Evolutionary conservation across 2,329 filamentous ascomycete genomes (phyloP).

Genomic region (Fusarium foetens): DNA sequence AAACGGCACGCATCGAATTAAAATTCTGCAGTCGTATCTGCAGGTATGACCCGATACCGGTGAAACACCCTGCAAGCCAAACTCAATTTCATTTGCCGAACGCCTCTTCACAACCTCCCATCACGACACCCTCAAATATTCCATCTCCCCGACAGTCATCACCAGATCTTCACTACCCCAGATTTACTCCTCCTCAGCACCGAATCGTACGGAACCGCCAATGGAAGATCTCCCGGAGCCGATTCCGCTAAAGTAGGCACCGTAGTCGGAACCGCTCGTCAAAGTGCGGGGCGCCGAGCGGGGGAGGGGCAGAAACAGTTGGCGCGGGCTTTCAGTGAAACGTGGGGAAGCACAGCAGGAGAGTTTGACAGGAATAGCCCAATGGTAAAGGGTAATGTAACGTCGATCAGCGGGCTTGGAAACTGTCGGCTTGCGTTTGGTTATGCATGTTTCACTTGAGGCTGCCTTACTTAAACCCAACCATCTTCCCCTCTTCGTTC

Average conservation of each 20-base stretch:
- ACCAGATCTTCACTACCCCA: neutral
- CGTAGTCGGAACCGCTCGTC: neutral
- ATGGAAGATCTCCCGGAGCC: neutral
- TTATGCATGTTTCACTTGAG: conserved; percentile 17
- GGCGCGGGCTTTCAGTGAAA: neutral
- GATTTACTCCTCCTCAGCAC: neutral
- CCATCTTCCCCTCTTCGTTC: conserved; percentile 3
- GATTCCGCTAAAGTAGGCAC: neutral
- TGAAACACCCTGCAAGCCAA: fast-evolving
- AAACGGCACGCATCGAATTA: neutral
- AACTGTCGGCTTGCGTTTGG: neutral
- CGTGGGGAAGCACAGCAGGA: neutral
- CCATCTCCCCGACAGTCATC: no score
- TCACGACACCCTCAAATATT: neutral
- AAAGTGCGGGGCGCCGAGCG: neutral
- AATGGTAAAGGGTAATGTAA: neutral
- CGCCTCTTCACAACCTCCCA: no score
- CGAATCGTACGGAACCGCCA: neutral
- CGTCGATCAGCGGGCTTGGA: neutral
- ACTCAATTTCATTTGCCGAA: neutral
- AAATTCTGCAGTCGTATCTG: neutral
- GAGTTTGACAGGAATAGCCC: neutral
- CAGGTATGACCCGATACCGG: neutral
- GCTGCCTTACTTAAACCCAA: conserved; percentile 15
- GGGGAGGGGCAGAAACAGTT: neutral